A percentile compares a stretch with the other conserved stretches of the same genome.
Conservation (phyloP, 2,329 filamentous ascomycete genomes). For the Cryphonectria nitschkei region DNA sequence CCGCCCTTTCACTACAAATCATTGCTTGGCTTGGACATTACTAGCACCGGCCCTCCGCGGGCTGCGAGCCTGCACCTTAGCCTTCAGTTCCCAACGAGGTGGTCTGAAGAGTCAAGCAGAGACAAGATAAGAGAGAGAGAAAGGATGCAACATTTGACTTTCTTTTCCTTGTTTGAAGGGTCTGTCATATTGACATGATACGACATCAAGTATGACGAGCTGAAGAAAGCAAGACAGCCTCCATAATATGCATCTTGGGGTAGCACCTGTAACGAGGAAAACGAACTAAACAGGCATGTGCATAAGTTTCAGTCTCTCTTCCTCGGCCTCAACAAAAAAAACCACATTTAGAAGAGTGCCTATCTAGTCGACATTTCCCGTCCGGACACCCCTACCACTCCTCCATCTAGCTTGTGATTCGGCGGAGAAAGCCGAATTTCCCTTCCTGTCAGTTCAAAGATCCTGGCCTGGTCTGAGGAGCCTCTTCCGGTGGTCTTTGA, state of each 20-base stretch:
- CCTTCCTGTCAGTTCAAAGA: not conserved
- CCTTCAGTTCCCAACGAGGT: not conserved
- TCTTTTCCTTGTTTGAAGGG: not conserved
- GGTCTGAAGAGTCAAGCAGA: not conserved
- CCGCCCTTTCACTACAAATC: not conserved
- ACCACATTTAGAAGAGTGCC: not conserved
- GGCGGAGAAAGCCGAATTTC: not conserved
- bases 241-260: not conserved
- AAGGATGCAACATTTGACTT: not conserved
- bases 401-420: not conserved
- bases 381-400: not conserved
- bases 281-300: not conserved
- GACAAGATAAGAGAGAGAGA: not conserved
- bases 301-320: not conserved
- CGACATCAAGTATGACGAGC: not conserved
- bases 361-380: not conserved
- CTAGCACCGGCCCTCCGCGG: conserved; percentile 2
- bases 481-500: not conserved
- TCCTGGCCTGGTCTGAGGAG: not conserved
- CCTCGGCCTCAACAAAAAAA: conserved; percentile 6
- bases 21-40: not conserved
- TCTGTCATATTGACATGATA: not conserved
- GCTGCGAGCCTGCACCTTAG: not conserved
- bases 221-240: not conserved
- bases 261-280: not conserved